These are phyloP conservation scores for Termitomyces sp. DNA, from an alignment of 768 basidiomycete genomes.

Conservation along the genomic window DNA sequence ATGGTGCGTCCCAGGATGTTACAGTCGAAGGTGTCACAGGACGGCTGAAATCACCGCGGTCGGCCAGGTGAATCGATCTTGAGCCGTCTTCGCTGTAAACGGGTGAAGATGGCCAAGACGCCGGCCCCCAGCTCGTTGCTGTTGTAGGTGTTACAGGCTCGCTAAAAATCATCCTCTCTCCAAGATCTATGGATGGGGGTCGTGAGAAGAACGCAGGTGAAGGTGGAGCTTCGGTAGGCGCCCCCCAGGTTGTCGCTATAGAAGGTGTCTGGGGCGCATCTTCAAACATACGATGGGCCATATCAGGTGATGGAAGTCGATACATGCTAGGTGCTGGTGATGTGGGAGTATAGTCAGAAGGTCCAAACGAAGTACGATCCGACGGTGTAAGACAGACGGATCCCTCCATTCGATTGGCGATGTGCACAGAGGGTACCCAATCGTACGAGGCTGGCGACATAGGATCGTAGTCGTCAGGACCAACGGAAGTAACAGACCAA, in stretches of 20 bases:
- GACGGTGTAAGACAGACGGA: constrained; percentile 55
- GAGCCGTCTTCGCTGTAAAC: constrained; percentile 12
- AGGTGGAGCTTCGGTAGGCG: constrained; percentile 30
- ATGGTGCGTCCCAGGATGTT: constrained; percentile 49
- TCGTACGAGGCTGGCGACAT: constrained; percentile 35
- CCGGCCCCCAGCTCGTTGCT: constrained; percentile 33
- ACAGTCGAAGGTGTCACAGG: constrained; percentile 42
- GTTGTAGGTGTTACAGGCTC: constrained; percentile 41
- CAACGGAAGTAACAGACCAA: constrained; percentile 68
- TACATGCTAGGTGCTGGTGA: constrained; percentile 31
- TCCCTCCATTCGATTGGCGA: constrained; percentile 50
- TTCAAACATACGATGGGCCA: constrained; percentile 53
- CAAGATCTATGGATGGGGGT: constrained; percentile 46
- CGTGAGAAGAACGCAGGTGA: constrained; percentile 24
- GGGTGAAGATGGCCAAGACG: constrained; percentile 24
- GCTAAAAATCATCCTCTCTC: constrained; percentile 37
- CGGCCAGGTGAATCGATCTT: constrained; percentile 38
- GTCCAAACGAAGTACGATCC: constrained; percentile 54
- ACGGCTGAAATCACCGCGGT: constrained; percentile 30
- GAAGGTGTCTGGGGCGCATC: constrained; percentile 49
- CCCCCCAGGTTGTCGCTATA: constrained; percentile 46
- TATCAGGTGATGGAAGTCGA: constrained; percentile 53
- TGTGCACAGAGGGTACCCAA: constrained; percentile 49
- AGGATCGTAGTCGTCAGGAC: constrained; percentile 48
- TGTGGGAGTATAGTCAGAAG: constrained; percentile 43